A percentile compares a stretch with the other conserved stretches of the same genome.
Conservation (phyloP, 257 asterid species). For the Penstemon eatonii region DNA sequence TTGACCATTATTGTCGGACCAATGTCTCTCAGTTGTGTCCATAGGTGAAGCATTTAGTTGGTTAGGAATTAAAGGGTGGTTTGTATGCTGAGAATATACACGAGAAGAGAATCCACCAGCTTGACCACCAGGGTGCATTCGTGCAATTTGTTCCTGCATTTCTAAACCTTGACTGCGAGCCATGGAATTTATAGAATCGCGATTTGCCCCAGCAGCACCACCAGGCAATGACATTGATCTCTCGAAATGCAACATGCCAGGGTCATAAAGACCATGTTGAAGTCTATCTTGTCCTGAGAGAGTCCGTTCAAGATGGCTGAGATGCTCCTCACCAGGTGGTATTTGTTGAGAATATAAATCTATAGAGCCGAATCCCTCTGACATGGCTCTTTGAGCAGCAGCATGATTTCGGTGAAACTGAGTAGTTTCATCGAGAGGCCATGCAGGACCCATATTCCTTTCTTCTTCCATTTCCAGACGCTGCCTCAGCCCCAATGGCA, state of each 20-base stretch:
- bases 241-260: constrained; percentile 62
- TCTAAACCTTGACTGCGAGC: constrained; percentile 70
- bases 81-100: constrained; percentile 56
- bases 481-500: constrained; percentile 75
- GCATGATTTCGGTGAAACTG: constrained; percentile 68
- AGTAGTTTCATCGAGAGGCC: constrained; percentile 72
- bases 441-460: constrained; percentile 53
- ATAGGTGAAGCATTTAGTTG: constrained; percentile 52
- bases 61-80: constrained; percentile 47
- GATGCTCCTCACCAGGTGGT: constrained; percentile 68
- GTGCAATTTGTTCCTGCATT: constrained; percentile 66
- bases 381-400: constrained; percentile 50
- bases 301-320: constrained; percentile 63
- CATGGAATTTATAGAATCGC: constrained; percentile 58
- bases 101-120: constrained; percentile 61
- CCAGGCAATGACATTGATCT: constrained; percentile 73
- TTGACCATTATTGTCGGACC: constrained; percentile 74
- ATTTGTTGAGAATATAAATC: constrained; percentile 69
- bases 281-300: constrained; percentile 70
- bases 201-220: constrained; percentile 60
- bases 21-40: constrained; percentile 57
- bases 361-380: constrained; percentile 62
- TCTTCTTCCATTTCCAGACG: constrained; percentile 86
- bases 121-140: constrained; percentile 67
- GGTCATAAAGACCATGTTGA: constrained; percentile 68